A percentile compares a stretch with the other conserved stretches of the same genome.
Evolutionary conservation across 2,329 filamentous ascomycete genomes (phyloP).

Genomic region (Aspergillus terreus): DNA sequence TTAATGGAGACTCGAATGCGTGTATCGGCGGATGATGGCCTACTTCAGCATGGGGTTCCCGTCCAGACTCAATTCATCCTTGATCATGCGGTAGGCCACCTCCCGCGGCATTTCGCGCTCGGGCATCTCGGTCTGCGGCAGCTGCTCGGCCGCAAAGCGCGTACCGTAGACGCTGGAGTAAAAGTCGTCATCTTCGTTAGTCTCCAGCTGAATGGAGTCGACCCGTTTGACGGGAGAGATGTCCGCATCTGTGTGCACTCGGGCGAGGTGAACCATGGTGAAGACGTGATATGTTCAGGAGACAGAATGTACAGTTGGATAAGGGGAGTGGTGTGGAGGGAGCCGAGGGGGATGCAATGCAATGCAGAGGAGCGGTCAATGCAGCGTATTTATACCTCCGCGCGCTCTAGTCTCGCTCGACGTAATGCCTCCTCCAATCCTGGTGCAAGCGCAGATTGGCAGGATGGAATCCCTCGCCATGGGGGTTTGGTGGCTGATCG

Average conservation of each 20-base stretch:
- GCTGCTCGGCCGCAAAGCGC: slow-evolving; percentile 72
- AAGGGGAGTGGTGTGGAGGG: not conserved
- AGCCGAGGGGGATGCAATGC: not conserved
- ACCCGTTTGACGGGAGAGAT: slow-evolving; percentile 38
- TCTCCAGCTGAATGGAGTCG: slow-evolving; percentile 45
- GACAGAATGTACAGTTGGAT: not conserved
- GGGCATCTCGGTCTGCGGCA: slow-evolving; percentile 82
- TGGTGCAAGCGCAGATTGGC: no score
- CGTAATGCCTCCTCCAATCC: no score
- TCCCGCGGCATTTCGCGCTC: slow-evolving; percentile 86
- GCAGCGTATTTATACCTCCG: not conserved
- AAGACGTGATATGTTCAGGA: not conserved
- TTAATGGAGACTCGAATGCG: not conserved
- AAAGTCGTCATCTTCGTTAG: slow-evolving; percentile 47
- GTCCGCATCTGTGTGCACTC: slow-evolving; percentile 31
- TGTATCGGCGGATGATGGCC: slow-evolving; percentile 7
- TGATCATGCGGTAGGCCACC: slow-evolving; percentile 95
- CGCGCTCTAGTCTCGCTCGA: not conserved
- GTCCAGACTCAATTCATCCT: slow-evolving; percentile 87
- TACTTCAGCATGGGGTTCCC: slow-evolving; percentile 77
- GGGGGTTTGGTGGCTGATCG: no score
- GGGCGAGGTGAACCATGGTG: slow-evolving; percentile 41
- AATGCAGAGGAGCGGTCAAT: not conserved
- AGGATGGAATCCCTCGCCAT: no score
- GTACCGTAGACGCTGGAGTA: slow-evolving; percentile 85